Conservation (phyloP, 2,329 filamentous ascomycete species). For the Colletotrichum simmondsii region DNA sequence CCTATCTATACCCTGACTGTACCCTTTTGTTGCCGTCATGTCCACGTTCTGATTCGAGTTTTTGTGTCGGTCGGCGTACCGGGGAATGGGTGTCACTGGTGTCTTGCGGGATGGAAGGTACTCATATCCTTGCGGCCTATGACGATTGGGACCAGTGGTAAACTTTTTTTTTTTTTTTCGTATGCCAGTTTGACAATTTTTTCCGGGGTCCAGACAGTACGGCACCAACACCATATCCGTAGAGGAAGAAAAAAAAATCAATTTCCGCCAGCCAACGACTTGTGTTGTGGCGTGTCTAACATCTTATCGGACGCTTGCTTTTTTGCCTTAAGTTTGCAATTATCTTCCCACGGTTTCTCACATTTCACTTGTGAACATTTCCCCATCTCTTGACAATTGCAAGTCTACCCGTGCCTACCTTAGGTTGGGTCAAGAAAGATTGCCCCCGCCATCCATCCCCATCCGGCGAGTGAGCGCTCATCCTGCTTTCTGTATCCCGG, state of each 20-base stretch:
- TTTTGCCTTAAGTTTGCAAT: not conserved
- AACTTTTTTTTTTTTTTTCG: not conserved
- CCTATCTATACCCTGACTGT: not conserved
- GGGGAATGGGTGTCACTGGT: not conserved
- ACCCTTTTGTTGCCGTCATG: not conserved
- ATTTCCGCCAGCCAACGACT: conserved; percentile 7
- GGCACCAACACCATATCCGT: not conserved
- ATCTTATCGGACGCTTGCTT: conserved; percentile 14
- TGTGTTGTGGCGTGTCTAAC: conserved; percentile 6
- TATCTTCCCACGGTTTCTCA: not conserved
- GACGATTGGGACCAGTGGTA: not conserved
- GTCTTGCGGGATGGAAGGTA: not conserved
- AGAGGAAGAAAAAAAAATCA: not conserved
- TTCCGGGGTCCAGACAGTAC: not conserved
- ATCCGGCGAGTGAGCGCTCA: not conserved
- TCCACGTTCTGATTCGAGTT: not conserved
- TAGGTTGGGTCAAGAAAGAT: not conserved
- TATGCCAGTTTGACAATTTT: not conserved
- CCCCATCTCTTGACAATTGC: not conserved
- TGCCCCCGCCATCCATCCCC: not conserved
- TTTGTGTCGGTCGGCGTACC: not conserved
- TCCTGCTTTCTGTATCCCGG: conserved; percentile 5
- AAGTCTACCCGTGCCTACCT: not conserved
- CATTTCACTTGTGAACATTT: not conserved
- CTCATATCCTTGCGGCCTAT: not conserved